A percentile compares a stretch with the other conserved stretches of the same genome.
Conservation (phyloP, 2,329 filamentous ascomycete species). For the Alternaria angustiovoidea region DNA sequence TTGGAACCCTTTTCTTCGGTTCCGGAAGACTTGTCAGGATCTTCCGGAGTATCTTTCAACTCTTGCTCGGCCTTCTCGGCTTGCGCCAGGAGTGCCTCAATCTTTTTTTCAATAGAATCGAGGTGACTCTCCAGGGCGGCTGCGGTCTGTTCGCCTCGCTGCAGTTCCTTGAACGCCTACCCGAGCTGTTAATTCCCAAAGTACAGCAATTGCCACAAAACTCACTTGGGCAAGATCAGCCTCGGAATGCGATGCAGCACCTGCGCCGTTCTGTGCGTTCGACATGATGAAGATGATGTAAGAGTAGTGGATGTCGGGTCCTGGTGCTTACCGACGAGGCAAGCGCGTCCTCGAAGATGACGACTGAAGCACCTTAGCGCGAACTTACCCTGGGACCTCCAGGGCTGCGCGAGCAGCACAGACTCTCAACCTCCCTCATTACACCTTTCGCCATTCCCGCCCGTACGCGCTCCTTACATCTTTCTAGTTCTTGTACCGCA, state of each 20-base stretch:
- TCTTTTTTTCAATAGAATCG: slow-evolving; percentile 62
- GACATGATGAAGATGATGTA: slow-evolving; percentile 38
- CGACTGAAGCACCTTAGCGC: slow-evolving; percentile 42
- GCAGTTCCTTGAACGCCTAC: slow-evolving; percentile 61
- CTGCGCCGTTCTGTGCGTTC: slow-evolving; percentile 40
- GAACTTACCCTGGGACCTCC: slow-evolving; percentile 26
- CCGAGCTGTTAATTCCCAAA: slow-evolving; percentile 20
- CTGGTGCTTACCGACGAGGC: slow-evolving; percentile 16
- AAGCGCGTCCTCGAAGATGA: slow-evolving; percentile 34
- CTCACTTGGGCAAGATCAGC: slow-evolving; percentile 49
- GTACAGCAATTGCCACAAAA: not conserved
- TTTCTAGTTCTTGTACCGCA: slow-evolving; percentile 24
- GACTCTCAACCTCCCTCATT: slow-evolving; percentile 32
- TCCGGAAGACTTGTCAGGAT: slow-evolving; percentile 22
- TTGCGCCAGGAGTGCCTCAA: slow-evolving; percentile 61
- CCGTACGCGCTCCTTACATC: slow-evolving; percentile 23
- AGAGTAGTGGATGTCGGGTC: slow-evolving; percentile 20
- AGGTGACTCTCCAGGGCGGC: slow-evolving; percentile 64
- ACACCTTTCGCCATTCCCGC: slow-evolving; percentile 30
- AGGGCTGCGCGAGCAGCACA: slow-evolving; percentile 35
- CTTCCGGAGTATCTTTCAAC: slow-evolving; percentile 30
- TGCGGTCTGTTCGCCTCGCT: slow-evolving; percentile 64
- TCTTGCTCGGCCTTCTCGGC: slow-evolving; percentile 54
- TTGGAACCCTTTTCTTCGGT: slow-evolving; percentile 23
- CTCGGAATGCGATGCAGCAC: slow-evolving; percentile 31